These are phyloP conservation scores for Yarrowia deformans DNA, from an alignment of 805 yeast species.

Conservation along the genomic window DNA sequence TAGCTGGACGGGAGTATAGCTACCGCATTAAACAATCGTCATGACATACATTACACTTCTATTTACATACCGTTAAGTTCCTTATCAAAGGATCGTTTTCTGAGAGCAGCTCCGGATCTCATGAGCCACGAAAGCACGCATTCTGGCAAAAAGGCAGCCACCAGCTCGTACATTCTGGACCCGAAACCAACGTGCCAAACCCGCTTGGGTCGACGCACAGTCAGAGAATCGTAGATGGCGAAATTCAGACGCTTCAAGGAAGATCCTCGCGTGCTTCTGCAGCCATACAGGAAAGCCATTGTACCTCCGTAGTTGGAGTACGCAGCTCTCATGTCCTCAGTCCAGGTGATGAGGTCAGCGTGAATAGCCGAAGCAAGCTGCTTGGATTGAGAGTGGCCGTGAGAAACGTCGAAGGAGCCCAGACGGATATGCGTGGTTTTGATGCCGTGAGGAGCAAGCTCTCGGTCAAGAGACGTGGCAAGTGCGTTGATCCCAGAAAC, in stretches of 20 bases:
- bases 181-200: slow-evolving; percentile 50
- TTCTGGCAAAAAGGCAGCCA: slow-evolving; percentile 48
- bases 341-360: slow-evolving; percentile 55
- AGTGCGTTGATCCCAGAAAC: slow-evolving; percentile 55
- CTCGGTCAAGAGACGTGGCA: slow-evolving; percentile 54
- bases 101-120: slow-evolving; percentile 43
- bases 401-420: slow-evolving; percentile 57
- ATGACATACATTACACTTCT: neutral
- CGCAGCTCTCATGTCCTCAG: slow-evolving; percentile 51
- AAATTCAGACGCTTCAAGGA: slow-evolving; percentile 47
- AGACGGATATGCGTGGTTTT: slow-evolving; percentile 56
- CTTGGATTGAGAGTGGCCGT: slow-evolving; percentile 48
- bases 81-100: slow-evolving; percentile 38
- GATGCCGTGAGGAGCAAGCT: slow-evolving; percentile 54
- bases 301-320: slow-evolving; percentile 46
- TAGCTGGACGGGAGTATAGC: no score
- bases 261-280: slow-evolving; percentile 49
- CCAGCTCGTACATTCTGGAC: slow-evolving; percentile 47
- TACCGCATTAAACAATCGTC: neutral
- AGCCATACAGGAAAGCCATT: slow-evolving; percentile 48
- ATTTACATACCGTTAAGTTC: slow-evolving; percentile 37
- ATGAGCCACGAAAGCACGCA: slow-evolving; percentile 52
- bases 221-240: slow-evolving; percentile 49
- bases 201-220: slow-evolving; percentile 46
- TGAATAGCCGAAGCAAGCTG: slow-evolving; percentile 50